Evolutionary conservation across 1,284 basidiomycete species (phyloP), one percentile per base, ranked within the genome.

Genomic region (Fistulina hepatica): DNA sequence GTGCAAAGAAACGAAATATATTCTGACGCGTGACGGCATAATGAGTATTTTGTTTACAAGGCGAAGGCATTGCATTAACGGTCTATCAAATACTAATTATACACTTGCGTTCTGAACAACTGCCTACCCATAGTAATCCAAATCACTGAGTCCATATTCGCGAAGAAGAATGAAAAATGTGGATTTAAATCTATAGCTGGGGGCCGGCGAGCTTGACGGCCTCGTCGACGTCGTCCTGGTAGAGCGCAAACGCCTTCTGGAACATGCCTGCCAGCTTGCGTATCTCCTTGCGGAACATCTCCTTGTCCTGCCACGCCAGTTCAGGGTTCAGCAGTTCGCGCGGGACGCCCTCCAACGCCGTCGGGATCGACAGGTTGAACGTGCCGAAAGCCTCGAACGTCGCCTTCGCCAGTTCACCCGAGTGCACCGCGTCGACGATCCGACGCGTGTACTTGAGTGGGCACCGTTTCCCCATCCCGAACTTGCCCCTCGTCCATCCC

Each of bases 371-470:
- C 43, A 94, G 70, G 54, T 72, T 72, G 67, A 92, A 93, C 44
- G 76, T 72, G 44, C 61, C 71, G 57, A 95, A 94, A 49, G 63
- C 84, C 69, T 91, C 82, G 62, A 68, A 97, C 59, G 92, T 79
- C 47, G 86, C 83, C 57, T 84, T 73, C 53, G 82, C 74, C 50
- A 98, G 81, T 54, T 81, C 76, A 45, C 94, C 94, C 46, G 89
- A 82, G 72, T 98, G 95, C 56, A 98, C 92, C 32, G 92, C 84
- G 60, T 97, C 91, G 61, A 98, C 83, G 62, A 97, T 97, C 46
- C 83, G 81, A 42, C 94, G 89, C 30, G 94, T 97, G 69, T 83
- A 90, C 60, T 88, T 89, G 65, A 97, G 80, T 21, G 92, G 83
- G 75, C 92, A 97, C 48, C 92, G 86, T 63, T 85, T 86, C 49